Evolutionary conservation across 306 rosid genomes (phyloP).

Genomic region (Trifolium repens): DNA sequence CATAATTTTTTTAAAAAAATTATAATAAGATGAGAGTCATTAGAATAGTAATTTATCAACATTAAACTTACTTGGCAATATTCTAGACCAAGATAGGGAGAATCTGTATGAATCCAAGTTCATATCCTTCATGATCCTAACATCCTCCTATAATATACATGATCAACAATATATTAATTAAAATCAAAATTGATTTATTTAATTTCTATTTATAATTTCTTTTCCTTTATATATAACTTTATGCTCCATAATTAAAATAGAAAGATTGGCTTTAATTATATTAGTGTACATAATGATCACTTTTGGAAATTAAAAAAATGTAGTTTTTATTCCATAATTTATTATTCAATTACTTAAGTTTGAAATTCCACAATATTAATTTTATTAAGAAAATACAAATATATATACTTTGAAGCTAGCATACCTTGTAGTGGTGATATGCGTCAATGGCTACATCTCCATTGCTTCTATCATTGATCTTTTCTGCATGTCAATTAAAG

Average conservation of each 20-base stretch:
- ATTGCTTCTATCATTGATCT: constrained; percentile 4
- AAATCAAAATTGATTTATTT: too few relatives aligned
- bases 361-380: too few relatives aligned
- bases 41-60: not conserved
- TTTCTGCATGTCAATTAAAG: constrained; percentile 9
- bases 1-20: too few relatives aligned
- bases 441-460: constrained; percentile 23
- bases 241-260: too few relatives aligned
- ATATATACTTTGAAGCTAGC: not conserved
- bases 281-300: too few relatives aligned
- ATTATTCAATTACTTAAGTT: too few relatives aligned
- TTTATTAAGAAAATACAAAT: not conserved
- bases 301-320: too few relatives aligned
- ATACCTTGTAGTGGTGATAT: constrained; percentile 18
- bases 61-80: constrained; percentile 11
- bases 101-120: constrained; percentile 20
- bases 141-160: constrained; percentile 2
- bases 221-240: too few relatives aligned
- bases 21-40: not conserved
- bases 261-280: too few relatives aligned
- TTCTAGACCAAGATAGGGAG: constrained; percentile 21
- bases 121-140: not conserved
- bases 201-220: too few relatives aligned
- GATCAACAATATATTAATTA: not conserved
- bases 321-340: too few relatives aligned